phyloP scores from a whole-genome alignment of 208 protist species.

The Leishmania martiniquensis region DNA sequence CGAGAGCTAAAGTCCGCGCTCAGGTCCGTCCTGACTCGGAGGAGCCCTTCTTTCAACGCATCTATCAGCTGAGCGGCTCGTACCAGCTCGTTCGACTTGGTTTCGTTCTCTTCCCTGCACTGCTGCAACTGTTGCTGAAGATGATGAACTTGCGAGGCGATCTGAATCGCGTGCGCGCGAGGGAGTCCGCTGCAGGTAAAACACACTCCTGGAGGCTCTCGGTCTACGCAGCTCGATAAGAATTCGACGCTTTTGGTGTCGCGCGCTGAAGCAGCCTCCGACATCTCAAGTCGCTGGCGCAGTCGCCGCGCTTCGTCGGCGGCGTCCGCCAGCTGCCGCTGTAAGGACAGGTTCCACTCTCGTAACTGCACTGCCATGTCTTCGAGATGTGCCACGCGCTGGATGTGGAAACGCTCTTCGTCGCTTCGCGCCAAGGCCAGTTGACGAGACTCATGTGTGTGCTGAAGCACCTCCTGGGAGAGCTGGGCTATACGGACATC shows the following conservation, averaged over 20 bases:
- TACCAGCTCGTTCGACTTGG: conserved; percentile 35
- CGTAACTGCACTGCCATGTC: conserved; percentile 18
- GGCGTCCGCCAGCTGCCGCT: conserved; percentile 19
- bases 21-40: conserved; percentile 47
- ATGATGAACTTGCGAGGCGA: conserved; percentile 8
- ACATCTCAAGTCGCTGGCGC: conserved; percentile 10
- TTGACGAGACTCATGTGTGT: conserved; percentile 26
- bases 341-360: conserved; percentile 21
- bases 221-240: background rate
- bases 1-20: background rate
- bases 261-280: background rate
- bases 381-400: conserved; percentile 22
- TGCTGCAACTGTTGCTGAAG: conserved; percentile 12
- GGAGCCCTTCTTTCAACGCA: conserved; percentile 55
- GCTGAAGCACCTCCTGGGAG: conserved; percentile 41
- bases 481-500: conserved; percentile 65
- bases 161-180: conserved; percentile 4
- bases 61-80: conserved; percentile 48
- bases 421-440: conserved; percentile 7
- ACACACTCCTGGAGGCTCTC: background rate
- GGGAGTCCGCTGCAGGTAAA: conserved; percentile 9
- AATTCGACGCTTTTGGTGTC: background rate
- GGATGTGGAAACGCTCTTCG: conserved; percentile 7
- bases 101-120: background rate
- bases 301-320: conserved; percentile 8